Conservation (phyloP, 306 rosid species). For the cucumber (Cucumis sativus) region Cucumber_9930_V3 NC_026657.2:30444501-30445000, state of each 20-base stretch:
- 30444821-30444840: slow-evolving; percentile 74
- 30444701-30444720: neutral
- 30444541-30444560: neutral
- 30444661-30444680: neutral
- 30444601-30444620: too few species aligned
- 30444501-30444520: too few species aligned
- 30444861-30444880: neutral
- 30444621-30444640: neutral
- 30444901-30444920: neutral
- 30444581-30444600: neutral
- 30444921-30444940: slow-evolving; percentile 98
- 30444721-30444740: slow-evolving; percentile 75
- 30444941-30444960: slow-evolving; percentile 64
- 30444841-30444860: neutral
- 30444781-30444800: slow-evolving; percentile 90
- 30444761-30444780: slow-evolving; percentile 94
- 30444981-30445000: slow-evolving; percentile 97
- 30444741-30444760: slow-evolving; percentile 92
- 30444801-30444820: slow-evolving; percentile 71
- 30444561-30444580: neutral
- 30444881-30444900: neutral
- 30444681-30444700: neutral
- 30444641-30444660: neutral
- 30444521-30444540: neutral
- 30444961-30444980: slow-evolving; percentile 92